These are phyloP conservation scores for Talaromyces ruber DNA, from an alignment of 495 filamentous ascomycete species.

Conservation along the genomic window DNA sequence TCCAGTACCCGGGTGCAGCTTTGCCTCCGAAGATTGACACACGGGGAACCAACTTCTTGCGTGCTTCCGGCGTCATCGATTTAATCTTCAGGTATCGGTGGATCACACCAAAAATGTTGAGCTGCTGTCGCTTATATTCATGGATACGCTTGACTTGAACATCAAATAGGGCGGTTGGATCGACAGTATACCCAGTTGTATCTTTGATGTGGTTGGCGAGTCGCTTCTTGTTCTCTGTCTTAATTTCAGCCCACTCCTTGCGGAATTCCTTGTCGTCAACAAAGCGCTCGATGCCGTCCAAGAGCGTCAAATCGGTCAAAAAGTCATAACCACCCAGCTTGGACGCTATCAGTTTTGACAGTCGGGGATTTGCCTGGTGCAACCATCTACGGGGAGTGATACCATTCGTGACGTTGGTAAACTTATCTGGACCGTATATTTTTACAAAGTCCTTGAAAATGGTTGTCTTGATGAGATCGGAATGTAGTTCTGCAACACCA, in stretches of 20 bases:
- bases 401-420: slow-evolving; percentile 97
- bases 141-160: slow-evolving; percentile 98
- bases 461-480: slow-evolving; percentile 94
- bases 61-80: slow-evolving; percentile 69
- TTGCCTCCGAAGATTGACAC: slow-evolving; percentile 98
- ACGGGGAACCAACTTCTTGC: slow-evolving; percentile 81
- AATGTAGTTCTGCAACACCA: slow-evolving; percentile 94
- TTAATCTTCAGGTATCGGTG: slow-evolving; percentile 91
- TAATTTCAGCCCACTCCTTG: slow-evolving; percentile 86
- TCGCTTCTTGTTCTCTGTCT: slow-evolving; percentile 67
- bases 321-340: slow-evolving; percentile 78
- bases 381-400: slow-evolving; percentile 94
- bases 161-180: slow-evolving; percentile 85
- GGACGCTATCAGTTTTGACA: slow-evolving; percentile 85
- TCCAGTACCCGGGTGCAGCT: slow-evolving; percentile 97
- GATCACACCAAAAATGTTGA: slow-evolving; percentile 98
- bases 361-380: slow-evolving; percentile 89
- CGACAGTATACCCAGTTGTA: slow-evolving; percentile 68
- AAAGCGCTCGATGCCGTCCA: slow-evolving; percentile 73
- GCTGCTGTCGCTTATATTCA: slow-evolving; percentile 98
- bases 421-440: slow-evolving; percentile 92
- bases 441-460: slow-evolving; percentile 97
- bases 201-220: slow-evolving; percentile 86
- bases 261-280: slow-evolving; percentile 83
- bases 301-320: slow-evolving; percentile 75